phyloP scores from a whole-genome alignment of 1,284 basidiomycete genomes.

The Ceratobasidium sp. region DNA sequence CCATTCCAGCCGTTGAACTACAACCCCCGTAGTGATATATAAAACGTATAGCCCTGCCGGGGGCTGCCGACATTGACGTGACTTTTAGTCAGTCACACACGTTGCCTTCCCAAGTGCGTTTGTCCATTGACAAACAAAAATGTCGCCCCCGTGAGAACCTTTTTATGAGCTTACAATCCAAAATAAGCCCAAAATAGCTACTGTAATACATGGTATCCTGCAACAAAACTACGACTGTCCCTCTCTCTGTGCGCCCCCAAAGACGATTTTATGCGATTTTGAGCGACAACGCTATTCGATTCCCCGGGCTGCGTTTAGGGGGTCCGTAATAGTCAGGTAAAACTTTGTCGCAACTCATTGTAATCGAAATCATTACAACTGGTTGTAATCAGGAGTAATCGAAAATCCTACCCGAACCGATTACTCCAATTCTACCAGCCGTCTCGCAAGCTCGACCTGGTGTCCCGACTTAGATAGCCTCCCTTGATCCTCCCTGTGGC shows the following conservation, averaged over 20 bases:
- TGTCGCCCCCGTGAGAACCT: too few relatives aligned
- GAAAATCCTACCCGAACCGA: neutral
- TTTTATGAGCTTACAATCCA: too few relatives aligned
- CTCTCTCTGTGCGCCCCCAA: neutral
- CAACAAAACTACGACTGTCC: neutral
- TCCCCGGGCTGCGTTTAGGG: neutral
- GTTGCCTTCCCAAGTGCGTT: too few relatives aligned
- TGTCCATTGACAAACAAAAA: too few relatives aligned
- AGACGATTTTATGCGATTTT: neutral
- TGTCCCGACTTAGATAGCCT: neutral
- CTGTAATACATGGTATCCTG: neutral
- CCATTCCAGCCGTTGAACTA: too few relatives aligned
- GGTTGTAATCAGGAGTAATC: slow-evolving; percentile 16
- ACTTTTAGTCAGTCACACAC: too few relatives aligned
- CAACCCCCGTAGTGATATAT: too few relatives aligned
- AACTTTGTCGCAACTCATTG: neutral
- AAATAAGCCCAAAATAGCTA: too few relatives aligned
- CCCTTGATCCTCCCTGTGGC: neutral
- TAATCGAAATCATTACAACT: slow-evolving; percentile 1
- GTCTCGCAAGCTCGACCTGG: slow-evolving; percentile 3
- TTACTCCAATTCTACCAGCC: neutral
- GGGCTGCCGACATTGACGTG: too few relatives aligned
- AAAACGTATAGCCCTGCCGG: too few relatives aligned
- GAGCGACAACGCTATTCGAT: neutral
- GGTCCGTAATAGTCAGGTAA: neutral